A percentile compares a stretch with the other conserved stretches of the same genome.
Evolutionary conservation across 108 stramenopile species (phyloP).

Genomic region (Cyclotella baltica): DNA sequence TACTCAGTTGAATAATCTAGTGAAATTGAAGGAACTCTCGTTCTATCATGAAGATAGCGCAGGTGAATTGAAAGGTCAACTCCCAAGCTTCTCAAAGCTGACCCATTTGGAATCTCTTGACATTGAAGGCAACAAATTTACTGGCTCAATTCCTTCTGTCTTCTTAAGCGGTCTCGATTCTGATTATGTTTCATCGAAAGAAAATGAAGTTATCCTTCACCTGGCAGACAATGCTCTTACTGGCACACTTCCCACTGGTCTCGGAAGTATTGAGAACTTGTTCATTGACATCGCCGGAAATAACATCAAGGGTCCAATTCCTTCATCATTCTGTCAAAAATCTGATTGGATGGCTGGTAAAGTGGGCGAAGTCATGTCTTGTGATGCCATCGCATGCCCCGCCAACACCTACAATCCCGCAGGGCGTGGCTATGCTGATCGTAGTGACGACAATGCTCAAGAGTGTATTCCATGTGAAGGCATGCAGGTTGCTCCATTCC

Average conservation of each 20-base stretch:
- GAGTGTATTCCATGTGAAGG: constrained; percentile 46
- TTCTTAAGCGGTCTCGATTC: constrained; percentile 51
- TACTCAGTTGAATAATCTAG: constrained; percentile 49
- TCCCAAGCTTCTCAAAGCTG: constrained; percentile 39
- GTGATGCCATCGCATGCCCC: constrained; percentile 82
- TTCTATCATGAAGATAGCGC: constrained; percentile 40
- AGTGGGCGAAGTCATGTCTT: constrained; percentile 57
- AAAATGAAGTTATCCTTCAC: constrained; percentile 55
- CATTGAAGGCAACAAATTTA: constrained; percentile 55
- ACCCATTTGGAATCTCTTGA: constrained; percentile 52
- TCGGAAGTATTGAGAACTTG: constrained; percentile 44
- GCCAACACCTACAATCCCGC: constrained; percentile 55
- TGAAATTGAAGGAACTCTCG: constrained; percentile 46
- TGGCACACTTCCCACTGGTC: constrained; percentile 55
- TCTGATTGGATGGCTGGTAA: constrained; percentile 61
- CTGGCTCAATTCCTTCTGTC: constrained; percentile 45
- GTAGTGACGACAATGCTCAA: background rate
- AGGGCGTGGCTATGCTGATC: constrained; percentile 29
- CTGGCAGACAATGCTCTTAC: constrained; percentile 70
- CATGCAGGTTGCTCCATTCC: constrained; percentile 34
- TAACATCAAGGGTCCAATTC: constrained; percentile 46
- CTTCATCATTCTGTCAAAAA: constrained; percentile 41
- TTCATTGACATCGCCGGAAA: constrained; percentile 54
- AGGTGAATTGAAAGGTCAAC: constrained; percentile 25
- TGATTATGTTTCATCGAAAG: constrained; percentile 33